Base-by-base conservation (phyloP, 805 yeast genomes). In the Pichia eremophila region DNA sequence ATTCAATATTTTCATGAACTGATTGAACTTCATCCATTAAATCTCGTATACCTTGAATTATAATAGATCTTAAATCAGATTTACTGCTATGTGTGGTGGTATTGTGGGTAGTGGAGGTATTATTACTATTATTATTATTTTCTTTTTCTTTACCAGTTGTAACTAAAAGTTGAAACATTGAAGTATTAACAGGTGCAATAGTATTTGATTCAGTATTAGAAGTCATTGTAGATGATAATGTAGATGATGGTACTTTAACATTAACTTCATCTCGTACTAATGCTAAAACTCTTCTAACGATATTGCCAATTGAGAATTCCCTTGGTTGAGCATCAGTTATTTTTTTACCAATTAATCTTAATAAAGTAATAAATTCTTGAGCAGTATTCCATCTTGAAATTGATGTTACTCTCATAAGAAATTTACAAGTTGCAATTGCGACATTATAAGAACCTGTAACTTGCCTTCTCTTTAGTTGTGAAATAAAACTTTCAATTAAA, bases 1-100 rank as follows among this genome's bases (percentile, higher is more conserved):
- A 78, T 65, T 89, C 95, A 39, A 93, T 82, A 48, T 91, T 91
- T 57, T 91, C 98, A 59, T 88, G 90, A 41, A 86, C 85, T 57
- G 85, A 85, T 25, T 84, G 76, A 46, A 93, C 85, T 65, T 93
- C 99, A 65, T 93, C 98, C 47, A 90, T 80, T 49, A 93, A 73
- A 57, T 88, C 96, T 61, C 89, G 82, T 51, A 93, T 90, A 7
- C 95, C 95, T 65, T 91, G 96, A 50, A 90, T 89, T 31, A 88
- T 82, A 32, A 85, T 79, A 14, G 95, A 85, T 59, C 95, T 78
- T 60, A 85, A 74, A 62, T 89, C 96, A 51, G 75, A 34, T 34
- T 34, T 34, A 34, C 36, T 34, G 15, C 36, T 34, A 34, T 9
- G 9, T 10, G 17, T 8, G 8, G 17, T 4, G 8, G 17, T 14